Base-by-base conservation (phyloP, 441 rosid genomes). In the Adansonia rubrostipa region DNA sequence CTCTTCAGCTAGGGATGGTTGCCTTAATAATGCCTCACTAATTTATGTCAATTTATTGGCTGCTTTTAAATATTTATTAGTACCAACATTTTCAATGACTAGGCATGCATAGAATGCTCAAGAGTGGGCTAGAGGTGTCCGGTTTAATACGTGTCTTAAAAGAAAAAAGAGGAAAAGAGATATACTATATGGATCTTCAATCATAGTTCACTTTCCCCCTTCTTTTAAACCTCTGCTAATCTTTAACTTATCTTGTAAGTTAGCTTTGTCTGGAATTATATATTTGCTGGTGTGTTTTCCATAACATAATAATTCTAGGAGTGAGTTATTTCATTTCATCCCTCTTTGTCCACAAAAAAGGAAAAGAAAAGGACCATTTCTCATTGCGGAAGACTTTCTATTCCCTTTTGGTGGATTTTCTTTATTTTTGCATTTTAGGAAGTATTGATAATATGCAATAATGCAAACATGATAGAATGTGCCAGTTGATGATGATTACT, bases 321-420 rank as follows among this genome's bases (percentile, higher is more conserved):
- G 54, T 47, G 40, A 74, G 56, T 74, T 45, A 9, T 74, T 60
- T 74, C 57, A 14, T 74, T 60, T 60, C 77, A 45, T 45, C 45
- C 8, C 2, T 0, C 44, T 7, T 45, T n/a, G 24, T 22, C 24
- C 57, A 61, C 13, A 74, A 1, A 7, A 61, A 15, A 4, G 15
- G 17, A 40, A 56, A 65, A 73, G 42, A 20, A 40, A 57, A 73
- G 42, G 33, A 56, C 65, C 51, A 40, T 57, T 36, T 6, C 11
- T 40, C 51, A 15, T 45, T 15, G 2, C 20, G 68, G 22, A 60
- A 60, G 44, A 60, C 45, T 45, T 47, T 74, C 40, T 74, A 15
- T 3, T 74, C 51, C 15, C 56, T 45, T 56, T 4, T 3, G 24
- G 4, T 14, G 77, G 19, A 44, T 24, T 24, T 45, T 60, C 58